A percentile compares a stretch with the other conserved stretches of the same genome.
These are phyloP conservation scores for Plectosphaerella sp. DNA, from an alignment of 2,329 filamentous ascomycete genomes.

Conservation along the genomic window DNA sequence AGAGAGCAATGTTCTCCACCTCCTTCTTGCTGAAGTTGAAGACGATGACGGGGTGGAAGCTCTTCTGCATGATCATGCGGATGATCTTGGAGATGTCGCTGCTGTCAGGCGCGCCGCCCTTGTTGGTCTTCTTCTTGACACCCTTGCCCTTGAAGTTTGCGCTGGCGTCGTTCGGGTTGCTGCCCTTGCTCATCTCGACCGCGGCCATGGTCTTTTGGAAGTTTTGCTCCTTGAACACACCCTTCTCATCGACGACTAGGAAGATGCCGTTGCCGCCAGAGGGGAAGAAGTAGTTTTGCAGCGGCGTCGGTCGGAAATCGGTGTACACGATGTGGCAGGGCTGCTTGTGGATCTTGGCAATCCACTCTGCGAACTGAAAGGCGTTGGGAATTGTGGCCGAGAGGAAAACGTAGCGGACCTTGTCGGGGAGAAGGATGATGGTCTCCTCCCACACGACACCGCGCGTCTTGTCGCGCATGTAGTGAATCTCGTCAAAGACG, in stretches of 20 bases:
- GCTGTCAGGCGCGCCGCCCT: constrained; percentile 69
- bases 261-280: constrained; percentile 89
- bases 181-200: constrained; percentile 82
- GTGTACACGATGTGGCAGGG: constrained; percentile 99
- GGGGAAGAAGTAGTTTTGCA: constrained; percentile 98
- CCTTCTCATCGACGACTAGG: constrained; percentile 94
- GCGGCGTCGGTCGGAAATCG: constrained; percentile 91
- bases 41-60: constrained; percentile 96
- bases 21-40: constrained; percentile 99
- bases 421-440: constrained; percentile 95
- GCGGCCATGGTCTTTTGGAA: constrained; percentile 94
- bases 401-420: constrained; percentile 97
- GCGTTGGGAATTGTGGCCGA: constrained; percentile 98
- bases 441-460: constrained; percentile 99
- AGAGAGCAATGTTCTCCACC: constrained; percentile 84
- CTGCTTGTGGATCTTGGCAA: constrained; percentile 94
- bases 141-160: constrained; percentile 82
- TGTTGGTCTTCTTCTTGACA: constrained; percentile 88
- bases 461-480: constrained; percentile 89
- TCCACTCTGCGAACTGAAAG: constrained; percentile 99
- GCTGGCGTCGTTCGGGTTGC: constrained; percentile 73
- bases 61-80: constrained; percentile 97
- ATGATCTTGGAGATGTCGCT: constrained; percentile 97
- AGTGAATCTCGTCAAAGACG: constrained; percentile 97
- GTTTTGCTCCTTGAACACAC: constrained; percentile 92